Percentiles rank a stretch among this genome's conserved stretches.
phyloP scores from a whole-genome alignment of 139 green algal genomes.

The Auxenochlorella protothecoides region DNA sequence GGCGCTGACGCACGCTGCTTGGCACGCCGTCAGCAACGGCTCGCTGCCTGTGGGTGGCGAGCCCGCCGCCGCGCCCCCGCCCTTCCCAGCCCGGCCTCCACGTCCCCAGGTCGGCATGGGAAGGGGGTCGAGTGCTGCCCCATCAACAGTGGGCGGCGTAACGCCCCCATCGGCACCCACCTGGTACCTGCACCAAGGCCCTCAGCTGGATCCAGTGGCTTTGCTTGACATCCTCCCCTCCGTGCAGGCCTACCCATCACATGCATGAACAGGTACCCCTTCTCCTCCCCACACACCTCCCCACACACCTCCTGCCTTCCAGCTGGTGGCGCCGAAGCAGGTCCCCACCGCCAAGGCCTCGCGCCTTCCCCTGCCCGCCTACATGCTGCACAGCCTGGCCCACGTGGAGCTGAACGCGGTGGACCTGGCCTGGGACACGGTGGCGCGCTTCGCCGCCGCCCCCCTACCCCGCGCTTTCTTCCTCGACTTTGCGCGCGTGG shows the following conservation, averaged over 20 bases:
- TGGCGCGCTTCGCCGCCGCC: conserved; percentile 48
- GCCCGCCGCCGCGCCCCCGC: too few relatives aligned
- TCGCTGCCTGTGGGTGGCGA: conserved; percentile 24
- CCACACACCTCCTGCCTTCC: too few relatives aligned
- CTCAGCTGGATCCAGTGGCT: too few relatives aligned
- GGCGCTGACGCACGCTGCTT: conserved; percentile 41
- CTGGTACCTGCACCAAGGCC: too few relatives aligned
- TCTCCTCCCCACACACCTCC: too few relatives aligned
- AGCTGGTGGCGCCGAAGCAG: not conserved
- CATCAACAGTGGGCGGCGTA: too few relatives aligned
- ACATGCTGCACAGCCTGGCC: conserved; percentile 66
- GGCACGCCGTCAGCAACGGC: conserved; percentile 31
- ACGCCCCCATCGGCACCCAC: too few relatives aligned
- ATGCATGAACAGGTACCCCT: too few relatives aligned
- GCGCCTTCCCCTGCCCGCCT: conserved; percentile 34
- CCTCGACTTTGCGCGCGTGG: conserved; percentile 70
- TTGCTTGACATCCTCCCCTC: not conserved
- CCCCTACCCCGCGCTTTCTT: conserved; percentile 48
- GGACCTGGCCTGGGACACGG: conserved; percentile 78
- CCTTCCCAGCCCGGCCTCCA: too few relatives aligned
- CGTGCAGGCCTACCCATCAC: not conserved
- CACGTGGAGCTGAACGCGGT: conserved; percentile 82
- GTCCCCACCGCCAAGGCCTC: conserved; percentile 14
- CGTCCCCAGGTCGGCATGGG: too few relatives aligned
- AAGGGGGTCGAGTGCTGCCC: too few relatives aligned